Percentiles rank a stretch among this genome's conserved stretches.
Evolutionary conservation across 805 yeast genomes (phyloP).

Genomic region (Grigorovia transvaalensis): DNA sequence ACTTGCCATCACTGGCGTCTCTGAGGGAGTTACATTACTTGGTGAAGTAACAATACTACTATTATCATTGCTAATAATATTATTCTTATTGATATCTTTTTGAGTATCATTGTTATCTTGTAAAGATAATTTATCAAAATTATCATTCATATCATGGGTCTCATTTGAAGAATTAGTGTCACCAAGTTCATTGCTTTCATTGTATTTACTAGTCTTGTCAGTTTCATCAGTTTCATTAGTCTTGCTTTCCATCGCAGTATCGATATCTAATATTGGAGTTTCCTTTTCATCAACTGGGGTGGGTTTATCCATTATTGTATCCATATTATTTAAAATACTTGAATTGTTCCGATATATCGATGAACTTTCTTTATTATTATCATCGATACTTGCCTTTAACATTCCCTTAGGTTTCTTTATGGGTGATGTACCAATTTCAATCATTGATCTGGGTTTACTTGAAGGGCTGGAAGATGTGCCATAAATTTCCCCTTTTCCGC

Average conservation of each 20-base stretch:
- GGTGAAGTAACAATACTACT: conserved; percentile 2
- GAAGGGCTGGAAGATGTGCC: neutral
- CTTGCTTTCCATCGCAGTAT: neutral
- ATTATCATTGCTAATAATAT: neutral
- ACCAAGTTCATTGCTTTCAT: no score
- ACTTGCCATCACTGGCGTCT: conserved; percentile 12
- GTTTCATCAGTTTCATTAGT: neutral
- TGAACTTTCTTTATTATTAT: neutral
- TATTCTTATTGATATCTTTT: neutral
- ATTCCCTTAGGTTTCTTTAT: neutral
- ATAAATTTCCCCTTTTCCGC: neutral
- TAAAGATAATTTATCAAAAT: neutral
- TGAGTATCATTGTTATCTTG: neutral
- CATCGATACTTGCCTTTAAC: neutral
- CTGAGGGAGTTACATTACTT: neutral
- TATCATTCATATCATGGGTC: neutral
- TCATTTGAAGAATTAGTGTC: neutral
- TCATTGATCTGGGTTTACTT: conserved; percentile 17
- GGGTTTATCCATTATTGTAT: conserved; percentile 6
- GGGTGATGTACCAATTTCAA: conserved; percentile 16
- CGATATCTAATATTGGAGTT: neutral
- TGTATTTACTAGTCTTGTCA: neutral
- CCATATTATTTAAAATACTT: neutral
- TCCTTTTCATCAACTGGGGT: conserved; percentile 2
- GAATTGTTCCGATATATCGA: neutral